phyloP scores from a whole-genome alignment of 2,329 filamentous ascomycete species.

The Helotiales sp. region DNA sequence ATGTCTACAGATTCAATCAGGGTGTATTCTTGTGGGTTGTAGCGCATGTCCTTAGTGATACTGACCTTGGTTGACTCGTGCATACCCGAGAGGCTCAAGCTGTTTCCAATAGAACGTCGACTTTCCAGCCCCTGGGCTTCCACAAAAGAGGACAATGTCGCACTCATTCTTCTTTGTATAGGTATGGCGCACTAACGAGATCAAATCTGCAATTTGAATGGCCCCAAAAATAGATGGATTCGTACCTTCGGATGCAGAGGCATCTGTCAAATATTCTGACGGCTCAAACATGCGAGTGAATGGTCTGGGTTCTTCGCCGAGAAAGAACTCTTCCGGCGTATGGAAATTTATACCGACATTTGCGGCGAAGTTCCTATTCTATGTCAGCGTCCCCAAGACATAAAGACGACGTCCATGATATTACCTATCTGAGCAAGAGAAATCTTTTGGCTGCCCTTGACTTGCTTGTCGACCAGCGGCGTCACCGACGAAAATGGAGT shows the following conservation, averaged over 20 bases:
- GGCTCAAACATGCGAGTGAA: constrained; percentile 75
- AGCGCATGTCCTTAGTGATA: no score
- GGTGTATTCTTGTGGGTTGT: no score
- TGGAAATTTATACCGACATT: constrained; percentile 80
- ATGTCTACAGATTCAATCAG: constrained; percentile 1
- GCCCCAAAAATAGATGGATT: not conserved
- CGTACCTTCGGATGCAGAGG: constrained; percentile 20
- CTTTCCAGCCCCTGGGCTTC: constrained; percentile 87
- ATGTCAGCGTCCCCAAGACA: not conserved
- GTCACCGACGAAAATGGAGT: constrained; percentile 87
- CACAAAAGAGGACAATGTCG: constrained; percentile 84
- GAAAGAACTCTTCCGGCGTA: constrained; percentile 92
- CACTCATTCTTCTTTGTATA: constrained; percentile 59
- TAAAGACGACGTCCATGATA: not conserved
- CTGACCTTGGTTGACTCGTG: constrained; percentile 89
- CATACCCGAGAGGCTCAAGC: constrained; percentile 76
- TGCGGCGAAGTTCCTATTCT: constrained; percentile 71
- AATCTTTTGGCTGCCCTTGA: constrained; percentile 53
- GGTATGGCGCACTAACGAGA: not conserved
- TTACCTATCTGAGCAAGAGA: constrained; percentile 60
- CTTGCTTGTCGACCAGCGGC: constrained; percentile 63
- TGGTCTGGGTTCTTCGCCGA: constrained; percentile 62
- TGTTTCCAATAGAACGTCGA: constrained; percentile 84
- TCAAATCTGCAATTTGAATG: not conserved
- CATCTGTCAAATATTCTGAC: constrained; percentile 48